These are phyloP conservation scores for Arabidopsis suecica DNA, from an alignment of 345 rosid genomes.

Conservation along the genomic window DNA sequence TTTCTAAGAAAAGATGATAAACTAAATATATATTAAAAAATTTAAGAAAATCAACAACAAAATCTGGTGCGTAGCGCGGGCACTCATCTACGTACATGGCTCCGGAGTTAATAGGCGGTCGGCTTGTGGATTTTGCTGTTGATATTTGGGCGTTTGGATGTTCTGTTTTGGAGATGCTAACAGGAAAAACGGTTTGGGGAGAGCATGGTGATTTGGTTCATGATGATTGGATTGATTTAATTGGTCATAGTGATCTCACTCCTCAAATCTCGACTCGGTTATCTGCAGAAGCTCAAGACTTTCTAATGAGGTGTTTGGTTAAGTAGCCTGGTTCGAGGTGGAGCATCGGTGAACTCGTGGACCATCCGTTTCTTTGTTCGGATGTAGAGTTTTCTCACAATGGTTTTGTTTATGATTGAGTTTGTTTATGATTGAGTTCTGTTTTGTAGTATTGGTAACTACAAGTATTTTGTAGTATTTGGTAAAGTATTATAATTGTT, in stretches of 20 bases:
- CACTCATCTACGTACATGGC: conserved; percentile 1
- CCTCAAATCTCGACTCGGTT: conserved; percentile 9
- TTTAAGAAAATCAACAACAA: too few relatives aligned
- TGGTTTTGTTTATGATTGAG: not conserved
- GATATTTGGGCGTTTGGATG: conserved; percentile 30
- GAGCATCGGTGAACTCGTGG: not conserved
- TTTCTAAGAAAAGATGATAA: too few relatives aligned
- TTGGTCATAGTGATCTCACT: not conserved
- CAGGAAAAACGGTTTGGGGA: not conserved
- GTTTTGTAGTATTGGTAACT: not conserved
- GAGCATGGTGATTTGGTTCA: not conserved
- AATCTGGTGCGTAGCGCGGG: too few relatives aligned
- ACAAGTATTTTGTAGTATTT: not conserved
- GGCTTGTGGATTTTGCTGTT: not conserved
- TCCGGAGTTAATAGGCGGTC: conserved; percentile 10
- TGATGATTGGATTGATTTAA: not conserved
- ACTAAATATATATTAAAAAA: too few relatives aligned
- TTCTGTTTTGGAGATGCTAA: conserved; percentile 35
- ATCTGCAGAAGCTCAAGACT: conserved; percentile 22
- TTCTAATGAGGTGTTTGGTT: conserved; percentile 28
- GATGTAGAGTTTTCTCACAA: not conserved
- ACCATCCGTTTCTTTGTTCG: not conserved
- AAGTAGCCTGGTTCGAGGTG: not conserved
- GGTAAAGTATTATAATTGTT: not conserved
- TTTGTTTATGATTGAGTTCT: not conserved